Conservation (phyloP, 192 early-diverging fungal species). For the Entomortierella chlamydospora region DNA sequence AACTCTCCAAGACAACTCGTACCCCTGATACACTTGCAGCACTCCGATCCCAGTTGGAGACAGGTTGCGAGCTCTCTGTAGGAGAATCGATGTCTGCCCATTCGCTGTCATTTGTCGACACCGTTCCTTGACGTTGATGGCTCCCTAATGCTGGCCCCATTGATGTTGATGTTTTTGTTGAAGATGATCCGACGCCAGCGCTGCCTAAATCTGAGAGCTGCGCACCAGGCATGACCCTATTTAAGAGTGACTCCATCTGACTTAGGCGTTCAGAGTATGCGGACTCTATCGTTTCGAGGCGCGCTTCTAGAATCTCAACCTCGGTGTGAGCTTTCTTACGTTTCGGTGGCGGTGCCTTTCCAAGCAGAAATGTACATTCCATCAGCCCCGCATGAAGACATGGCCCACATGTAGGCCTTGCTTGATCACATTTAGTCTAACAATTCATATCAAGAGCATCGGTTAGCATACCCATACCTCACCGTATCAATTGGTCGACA, state of each 20-base stretch:
- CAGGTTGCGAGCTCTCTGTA: neutral
- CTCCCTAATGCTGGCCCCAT: neutral
- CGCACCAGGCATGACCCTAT: constrained; percentile 28
- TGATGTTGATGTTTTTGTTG: constrained; percentile 1
- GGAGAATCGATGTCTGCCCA: constrained; percentile 15
- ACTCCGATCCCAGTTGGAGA: constrained; percentile 2
- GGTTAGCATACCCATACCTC: no score
- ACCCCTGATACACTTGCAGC: neutral
- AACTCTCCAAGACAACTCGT: no score
- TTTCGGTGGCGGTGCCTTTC: constrained; percentile 37
- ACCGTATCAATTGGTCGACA: no score
- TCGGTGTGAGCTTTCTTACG: constrained; percentile 43
- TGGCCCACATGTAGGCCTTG: constrained; percentile 39
- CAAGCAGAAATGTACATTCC: constrained; percentile 49
- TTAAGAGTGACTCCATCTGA: constrained; percentile 42
- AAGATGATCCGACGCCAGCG: neutral
- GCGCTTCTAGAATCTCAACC: constrained; percentile 39
- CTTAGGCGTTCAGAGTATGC: constrained; percentile 48
- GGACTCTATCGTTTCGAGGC: constrained; percentile 45
- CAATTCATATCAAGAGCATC: no score
- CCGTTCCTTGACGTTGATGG: neutral
- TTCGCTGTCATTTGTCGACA: constrained; percentile 11
- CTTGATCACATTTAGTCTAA: constrained; percentile 54
- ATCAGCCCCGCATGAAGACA: constrained; percentile 43
- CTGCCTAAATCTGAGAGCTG: constrained; percentile 9